A percentile compares a stretch with the other conserved stretches of the same genome.
These are phyloP conservation scores for Jamesozyma lodderae DNA, from an alignment of 805 yeast genomes.

Conservation along the genomic window DNA sequence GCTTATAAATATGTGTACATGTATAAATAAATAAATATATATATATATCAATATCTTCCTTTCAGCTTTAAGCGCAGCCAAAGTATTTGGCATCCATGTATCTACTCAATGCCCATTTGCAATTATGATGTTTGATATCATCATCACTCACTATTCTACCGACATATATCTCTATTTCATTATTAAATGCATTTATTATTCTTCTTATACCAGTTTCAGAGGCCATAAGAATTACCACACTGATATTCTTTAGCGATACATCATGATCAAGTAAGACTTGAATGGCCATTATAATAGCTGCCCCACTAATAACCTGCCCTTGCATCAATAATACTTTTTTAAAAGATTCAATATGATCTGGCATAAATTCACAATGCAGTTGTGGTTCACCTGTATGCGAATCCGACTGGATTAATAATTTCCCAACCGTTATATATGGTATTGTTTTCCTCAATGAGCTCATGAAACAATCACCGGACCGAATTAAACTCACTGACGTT, in stretches of 20 bases:
- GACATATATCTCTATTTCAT: constrained; percentile 51
- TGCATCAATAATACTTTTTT: constrained; percentile 62
- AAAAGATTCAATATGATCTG: constrained; percentile 30
- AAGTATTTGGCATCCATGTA: constrained; percentile 71
- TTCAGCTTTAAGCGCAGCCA: constrained; percentile 39
- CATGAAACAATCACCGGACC: constrained; percentile 92
- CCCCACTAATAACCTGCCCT: constrained; percentile 85
- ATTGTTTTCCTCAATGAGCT: constrained; percentile 64
- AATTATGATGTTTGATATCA: constrained; percentile 36
- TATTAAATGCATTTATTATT: constrained; percentile 62
- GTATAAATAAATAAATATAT: too few relatives aligned
- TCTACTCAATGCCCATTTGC: constrained; percentile 53
- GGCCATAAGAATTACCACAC: constrained; percentile 63
- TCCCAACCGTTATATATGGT: constrained; percentile 75
- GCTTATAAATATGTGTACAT: too few relatives aligned
- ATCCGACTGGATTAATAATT: constrained; percentile 80
- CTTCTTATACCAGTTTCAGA: constrained; percentile 72
- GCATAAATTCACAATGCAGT: constrained; percentile 72
- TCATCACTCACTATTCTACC: constrained; percentile 51
- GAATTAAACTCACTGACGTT: constrained; percentile 67
- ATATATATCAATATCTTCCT: too few relatives aligned
- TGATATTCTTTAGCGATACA: constrained; percentile 50
- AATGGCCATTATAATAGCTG: constrained; percentile 90
- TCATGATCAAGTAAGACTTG: constrained; percentile 81
- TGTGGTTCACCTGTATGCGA: constrained; percentile 89